Base-by-base conservation (phyloP, 1,284 basidiomycete species). In the Vanrija sp. region DNA sequence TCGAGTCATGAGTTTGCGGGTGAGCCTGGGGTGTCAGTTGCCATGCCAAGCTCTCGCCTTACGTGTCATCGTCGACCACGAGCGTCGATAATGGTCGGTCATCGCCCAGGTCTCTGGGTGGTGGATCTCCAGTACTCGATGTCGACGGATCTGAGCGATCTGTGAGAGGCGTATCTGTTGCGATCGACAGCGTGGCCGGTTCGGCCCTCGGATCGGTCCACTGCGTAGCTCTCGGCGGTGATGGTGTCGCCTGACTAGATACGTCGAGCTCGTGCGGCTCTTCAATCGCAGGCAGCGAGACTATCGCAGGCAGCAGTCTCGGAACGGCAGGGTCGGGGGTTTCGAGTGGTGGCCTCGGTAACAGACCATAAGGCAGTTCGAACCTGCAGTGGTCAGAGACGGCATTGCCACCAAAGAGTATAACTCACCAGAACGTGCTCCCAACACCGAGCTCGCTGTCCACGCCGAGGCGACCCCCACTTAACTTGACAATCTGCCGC, bases 401-500 rank as follows among this genome's bases (percentile, higher is more conserved):
- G 15, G 6, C 20, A 6, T 15, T 23, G 18, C 5, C 22, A 37
- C 44, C 19, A 3, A n/a, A 45, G n/a, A 8, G 16, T 3, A 18
- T 14, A 9, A 35, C 54, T 47, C 24, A 60, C 73, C 73, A 75
- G 62, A 75, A 75, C 56, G 68, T 67, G 7, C 61, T 64, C 4
- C 78, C 74, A 42, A 75, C 64, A 18, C 54, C 54, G 14, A 66
- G 60, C 49, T 75, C 64, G 19, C 66, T 70, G 24, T 76, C 71
- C 8, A 79, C 78, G 50, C 89, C 88, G 9, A 91, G 77, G 23
- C 88, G 81, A 8, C 90, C 91, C 12, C 86, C 85, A 50, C 82
- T 85, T 36, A 90, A 78, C 71, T 87, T 88, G 59, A 94, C 88
- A 53, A 94, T 93, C 67, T 90, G 88, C 37, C 89, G 81, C 19